A percentile compares a stretch with the other conserved stretches of the same genome.
phyloP scores from a whole-genome alignment of 2,329 filamentous ascomycete genomes.

The Tolypocladium pustulatum region DNA sequence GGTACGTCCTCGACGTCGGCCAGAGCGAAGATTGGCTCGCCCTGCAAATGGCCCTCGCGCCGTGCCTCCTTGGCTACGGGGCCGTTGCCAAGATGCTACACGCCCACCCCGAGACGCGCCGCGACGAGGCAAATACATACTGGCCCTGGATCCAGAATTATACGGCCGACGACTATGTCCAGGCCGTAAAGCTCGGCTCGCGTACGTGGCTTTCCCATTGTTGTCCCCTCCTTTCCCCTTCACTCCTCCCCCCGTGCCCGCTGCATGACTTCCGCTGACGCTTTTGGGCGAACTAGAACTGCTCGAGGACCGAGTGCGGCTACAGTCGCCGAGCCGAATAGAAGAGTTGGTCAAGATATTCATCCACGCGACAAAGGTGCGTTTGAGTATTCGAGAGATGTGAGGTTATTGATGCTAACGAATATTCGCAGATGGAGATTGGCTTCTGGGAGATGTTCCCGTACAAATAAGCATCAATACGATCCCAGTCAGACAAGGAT shows the following conservation, averaged over 20 bases:
- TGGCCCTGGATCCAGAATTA: constrained; percentile 92
- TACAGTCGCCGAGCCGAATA: constrained; percentile 63
- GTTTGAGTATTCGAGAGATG: constrained; percentile 8
- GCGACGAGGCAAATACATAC: constrained; percentile 57
- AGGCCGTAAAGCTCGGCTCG: constrained; percentile 59
- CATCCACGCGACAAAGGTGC: constrained; percentile 72
- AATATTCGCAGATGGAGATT: constrained; percentile 34
- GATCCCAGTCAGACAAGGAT: background rate
- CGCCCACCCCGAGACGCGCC: constrained; percentile 47
- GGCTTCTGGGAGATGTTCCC: constrained; percentile 47
- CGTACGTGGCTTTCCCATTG: constrained; percentile 36
- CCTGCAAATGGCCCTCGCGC: constrained; percentile 73
- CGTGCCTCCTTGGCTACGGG: constrained; percentile 84
- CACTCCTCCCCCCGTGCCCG: background rate
- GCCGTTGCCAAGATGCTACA: constrained; percentile 64
- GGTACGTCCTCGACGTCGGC: constrained; percentile 82
- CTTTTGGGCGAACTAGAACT: constrained; percentile 37
- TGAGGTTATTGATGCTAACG: background rate
- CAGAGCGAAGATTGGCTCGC: constrained; percentile 81
- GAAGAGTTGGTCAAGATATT: constrained; percentile 81
- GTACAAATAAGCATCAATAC: constrained; percentile 3
- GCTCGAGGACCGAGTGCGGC: constrained; percentile 63
- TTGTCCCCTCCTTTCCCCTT: no score
- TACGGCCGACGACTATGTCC: constrained; percentile 65
- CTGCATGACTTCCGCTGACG: background rate